A percentile compares a stretch with the other conserved stretches of the same genome.
Evolutionary conservation across 2,329 filamentous ascomycete species (phyloP).

Genomic region (Fusarium algeriense): DNA sequence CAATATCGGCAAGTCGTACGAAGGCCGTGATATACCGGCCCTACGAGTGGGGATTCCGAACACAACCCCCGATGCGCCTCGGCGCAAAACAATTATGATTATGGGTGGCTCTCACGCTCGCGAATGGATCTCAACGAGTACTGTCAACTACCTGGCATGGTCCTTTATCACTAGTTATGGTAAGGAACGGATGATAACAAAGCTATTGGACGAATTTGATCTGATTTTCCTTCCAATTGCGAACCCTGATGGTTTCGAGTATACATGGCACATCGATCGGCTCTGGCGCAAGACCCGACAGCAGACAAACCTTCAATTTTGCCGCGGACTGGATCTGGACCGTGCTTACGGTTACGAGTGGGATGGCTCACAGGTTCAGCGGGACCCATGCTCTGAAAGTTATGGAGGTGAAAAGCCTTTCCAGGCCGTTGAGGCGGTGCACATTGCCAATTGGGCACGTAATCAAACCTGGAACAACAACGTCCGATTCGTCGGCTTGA

Average conservation of each 20-base stretch:
- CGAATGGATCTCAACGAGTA: conserved; percentile 96
- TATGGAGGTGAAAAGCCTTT: conserved; percentile 88
- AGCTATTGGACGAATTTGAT: conserved; percentile 85
- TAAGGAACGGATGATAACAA: conserved; percentile 77
- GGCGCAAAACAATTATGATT: conserved; percentile 82
- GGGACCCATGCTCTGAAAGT: conserved; percentile 89
- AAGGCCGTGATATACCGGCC: conserved; percentile 87
- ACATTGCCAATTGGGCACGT: conserved; percentile 83
- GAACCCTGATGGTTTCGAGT: conserved; percentile 95
- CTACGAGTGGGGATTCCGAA: conserved; percentile 76
- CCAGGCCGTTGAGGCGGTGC: conserved; percentile 81
- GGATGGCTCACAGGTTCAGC: conserved; percentile 74
- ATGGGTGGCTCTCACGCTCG: conserved; percentile 91
- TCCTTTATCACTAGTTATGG: conserved; percentile 86
- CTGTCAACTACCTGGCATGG: conserved; percentile 91
- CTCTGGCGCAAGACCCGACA: conserved; percentile 97
- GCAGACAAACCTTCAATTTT: conserved; percentile 83
- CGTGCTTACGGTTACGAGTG: conserved; percentile 88
- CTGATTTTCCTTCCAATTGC: conserved; percentile 88
- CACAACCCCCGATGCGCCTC: conserved; percentile 57
- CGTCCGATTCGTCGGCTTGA: conserved; percentile 82
- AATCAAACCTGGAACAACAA: conserved; percentile 82
- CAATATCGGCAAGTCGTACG: conserved; percentile 85
- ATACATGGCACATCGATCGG: conserved; percentile 91
- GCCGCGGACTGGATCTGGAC: conserved; percentile 89